Evolutionary conservation across 2,329 filamentous ascomycete species (phyloP).

Genomic region (Cryphonectria carpinicola): DNA sequence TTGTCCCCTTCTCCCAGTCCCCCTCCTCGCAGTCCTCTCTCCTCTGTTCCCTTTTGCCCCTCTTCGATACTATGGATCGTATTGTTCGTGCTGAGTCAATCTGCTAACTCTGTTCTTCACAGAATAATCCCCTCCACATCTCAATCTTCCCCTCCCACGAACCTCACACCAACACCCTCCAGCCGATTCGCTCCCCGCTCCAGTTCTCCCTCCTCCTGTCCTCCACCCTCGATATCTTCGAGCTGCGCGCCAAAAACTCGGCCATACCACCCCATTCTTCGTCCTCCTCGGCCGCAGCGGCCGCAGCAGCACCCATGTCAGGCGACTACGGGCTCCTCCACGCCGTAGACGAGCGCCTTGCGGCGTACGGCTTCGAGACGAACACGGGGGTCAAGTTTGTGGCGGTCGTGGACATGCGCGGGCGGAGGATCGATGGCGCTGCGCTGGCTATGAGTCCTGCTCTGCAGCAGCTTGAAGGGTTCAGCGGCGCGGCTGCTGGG

Average conservation of each 20-base stretch:
- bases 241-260: slow-evolving; percentile 72
- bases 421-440: slow-evolving; percentile 54
- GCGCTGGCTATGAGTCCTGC: slow-evolving; percentile 29
- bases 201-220: slow-evolving; percentile 93
- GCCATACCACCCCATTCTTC: not conserved
- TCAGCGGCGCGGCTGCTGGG: not conserved
- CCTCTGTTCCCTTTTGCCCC: not conserved
- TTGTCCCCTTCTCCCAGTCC: not conserved
- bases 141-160: slow-evolving; percentile 82
- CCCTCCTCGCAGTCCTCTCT: not conserved
- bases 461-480: slow-evolving; percentile 22
- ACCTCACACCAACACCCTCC: slow-evolving; percentile 51
- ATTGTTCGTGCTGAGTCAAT: not conserved
- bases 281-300: slow-evolving; percentile 40
- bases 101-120: slow-evolving; percentile 14
- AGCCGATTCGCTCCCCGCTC: slow-evolving; percentile 70
- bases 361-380: slow-evolving; percentile 94
- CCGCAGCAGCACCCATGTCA: slow-evolving; percentile 52
- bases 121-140: slow-evolving; percentile 97
- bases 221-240: slow-evolving; percentile 91
- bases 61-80: not conserved
- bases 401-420: slow-evolving; percentile 88
- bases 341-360: slow-evolving; percentile 89
- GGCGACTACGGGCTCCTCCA: slow-evolving; percentile 92
- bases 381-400: slow-evolving; percentile 94